Base-by-base conservation (phyloP, 495 filamentous ascomycete species). In the Staphylotrichum tortipilum region DNA sequence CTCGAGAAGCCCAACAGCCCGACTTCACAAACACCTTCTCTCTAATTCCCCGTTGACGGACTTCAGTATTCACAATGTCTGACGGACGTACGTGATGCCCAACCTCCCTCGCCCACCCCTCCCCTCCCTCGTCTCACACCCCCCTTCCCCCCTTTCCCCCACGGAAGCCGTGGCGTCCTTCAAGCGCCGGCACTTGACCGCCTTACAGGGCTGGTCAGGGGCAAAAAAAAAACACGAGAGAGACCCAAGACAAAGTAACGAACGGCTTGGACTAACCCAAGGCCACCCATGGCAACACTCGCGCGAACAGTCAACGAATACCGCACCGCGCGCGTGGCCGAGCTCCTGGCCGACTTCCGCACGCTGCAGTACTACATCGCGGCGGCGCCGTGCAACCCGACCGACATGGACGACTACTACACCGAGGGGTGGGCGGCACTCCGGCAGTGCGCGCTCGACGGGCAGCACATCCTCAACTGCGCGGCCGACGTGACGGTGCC, bases 271-370 rank as follows among this genome's bases (percentile, higher is more conserved):
- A 56, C 67, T 70, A 67, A 69, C 63, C 35, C 44, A 14, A 22
- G 28, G 9, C 17, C n/a, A n/a, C n/a, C n/a, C n/a, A n/a, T n/a
- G n/a, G n/a, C n/a, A n/a, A n/a, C n/a, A n/a, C 10, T 28, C 30
- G n/a, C 8, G 29, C 18, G 3, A 44, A 35, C 63, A 95, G 89
- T 94, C 53, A 94, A 95, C 68, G 79, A 89, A 56, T 83, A 82
- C 59, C 85, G 89, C 62, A 83, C 84, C 51, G 73, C 81, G 60
- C 82, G 89, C 63, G 79, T 95, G 61, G 81, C 85, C 62, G 85
- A 94, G 65, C 73, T 94, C 50, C 84, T 94, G 58, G 77, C 78
- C 59, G 89, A 94, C 69, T 95, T 89, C 72, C 83, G 84, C 51
- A 85, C 79, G 47, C 77, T 94, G 3, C 84, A 94, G 59, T 73